Base-by-base conservation (phyloP, 306 rosid species). In the Sphenostylis stenocarpa region DNA sequence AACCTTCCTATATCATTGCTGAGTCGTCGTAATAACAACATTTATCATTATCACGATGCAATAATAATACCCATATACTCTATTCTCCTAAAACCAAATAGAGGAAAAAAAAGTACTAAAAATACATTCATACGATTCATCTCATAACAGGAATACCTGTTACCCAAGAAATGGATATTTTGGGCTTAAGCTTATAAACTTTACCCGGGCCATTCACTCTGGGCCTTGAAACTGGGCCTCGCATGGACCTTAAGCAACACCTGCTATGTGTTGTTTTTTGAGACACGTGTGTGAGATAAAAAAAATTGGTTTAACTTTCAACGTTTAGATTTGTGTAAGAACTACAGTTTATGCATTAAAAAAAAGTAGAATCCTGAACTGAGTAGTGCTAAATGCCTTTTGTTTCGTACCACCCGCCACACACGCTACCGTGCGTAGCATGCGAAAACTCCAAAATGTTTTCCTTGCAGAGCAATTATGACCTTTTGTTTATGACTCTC, bases 361-460 rank as follows among this genome's bases (percentile, higher is more conserved):
- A 60, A n/a, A 60, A 33, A 33, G 14, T 17, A 1, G 48, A 7
- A 33, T 33, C 47, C 47, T 63, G 11, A 36, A 36, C 15, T 39
- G 48, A 62, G 26, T 3, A 33, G n/a, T 62, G 68, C 6, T 62
- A n/a, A 9, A 63, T 63, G 69, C 3, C 28, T 63, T 34, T 8
- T 34, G 4, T 63, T 34, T 63, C 14, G 44, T 61, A 55, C 23
- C 77, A 39, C 67, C 67, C 55, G 67, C 43, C 67, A 20, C 28
- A 73, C 77, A 39, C 55, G 77, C 41, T 39, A 55, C 67, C 67
- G 19, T 38, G 67, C 28, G 45, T 38, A 55, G 26, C 53, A 56
- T 55, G 53, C 26, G 65, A 55, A 39, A 56, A 56, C 53, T 38
- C 55, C 68, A 39, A 73, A 56, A 24, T 39, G 13, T 55, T 26